These are phyloP conservation scores for Athelia psychrophila DNA, from an alignment of 1,284 basidiomycete species.

Conservation along the genomic window DNA sequence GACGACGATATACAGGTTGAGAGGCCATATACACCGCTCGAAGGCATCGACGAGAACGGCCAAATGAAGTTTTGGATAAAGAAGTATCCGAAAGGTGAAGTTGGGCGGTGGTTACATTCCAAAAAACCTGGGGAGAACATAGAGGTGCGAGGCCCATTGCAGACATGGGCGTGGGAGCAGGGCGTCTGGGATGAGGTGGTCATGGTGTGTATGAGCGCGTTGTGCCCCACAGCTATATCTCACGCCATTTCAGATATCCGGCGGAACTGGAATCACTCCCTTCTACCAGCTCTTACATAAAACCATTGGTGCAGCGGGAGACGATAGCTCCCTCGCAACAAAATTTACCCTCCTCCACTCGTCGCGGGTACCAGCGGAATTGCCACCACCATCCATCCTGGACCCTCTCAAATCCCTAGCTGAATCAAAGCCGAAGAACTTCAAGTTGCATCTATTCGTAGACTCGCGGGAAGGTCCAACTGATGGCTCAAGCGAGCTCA, in stretches of 20 bases:
- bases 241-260: constrained; percentile 63
- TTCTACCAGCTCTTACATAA: constrained; percentile 68
- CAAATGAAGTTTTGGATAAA: constrained; percentile 76
- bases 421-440: constrained; percentile 44
- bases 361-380: constrained; percentile 53
- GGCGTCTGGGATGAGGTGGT: constrained; percentile 73
- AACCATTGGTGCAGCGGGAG: constrained; percentile 28
- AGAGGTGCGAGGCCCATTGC: constrained; percentile 75
- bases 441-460: constrained; percentile 60
- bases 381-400: constrained; percentile 63
- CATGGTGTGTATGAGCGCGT: constrained; percentile 49
- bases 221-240: background rate
- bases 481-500: constrained; percentile 21
- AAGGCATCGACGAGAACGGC: constrained; percentile 62
- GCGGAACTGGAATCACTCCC: constrained; percentile 81
- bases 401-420: constrained; percentile 47
- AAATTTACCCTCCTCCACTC: constrained; percentile 72
- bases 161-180: constrained; percentile 68
- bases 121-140: constrained; percentile 64
- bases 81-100: constrained; percentile 75
- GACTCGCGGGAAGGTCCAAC: constrained; percentile 42
- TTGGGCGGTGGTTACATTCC: constrained; percentile 78
- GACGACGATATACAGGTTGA: constrained; percentile 90
- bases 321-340: constrained; percentile 26
- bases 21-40: constrained; percentile 77